A percentile compares a stretch with the other conserved stretches of the same genome.
Conservation (phyloP, 495 filamentous ascomycete genomes). For the Penicillium tannophilum region DNA sequence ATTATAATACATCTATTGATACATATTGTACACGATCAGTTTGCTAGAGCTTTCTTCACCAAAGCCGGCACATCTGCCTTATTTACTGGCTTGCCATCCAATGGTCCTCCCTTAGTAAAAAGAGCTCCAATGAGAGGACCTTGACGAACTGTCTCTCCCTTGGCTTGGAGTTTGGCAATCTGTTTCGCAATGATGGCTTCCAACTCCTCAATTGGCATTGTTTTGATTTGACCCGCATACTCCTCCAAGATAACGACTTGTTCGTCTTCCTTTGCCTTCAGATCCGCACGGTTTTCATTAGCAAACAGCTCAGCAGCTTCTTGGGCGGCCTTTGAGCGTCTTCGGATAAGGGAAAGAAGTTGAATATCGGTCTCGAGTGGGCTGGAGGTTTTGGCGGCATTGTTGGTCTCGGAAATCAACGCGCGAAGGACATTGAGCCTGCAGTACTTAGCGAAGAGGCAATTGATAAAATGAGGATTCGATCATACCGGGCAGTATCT, state of each 20-base stretch:
- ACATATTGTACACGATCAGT: slow-evolving; percentile 19
- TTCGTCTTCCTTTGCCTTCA: slow-evolving; percentile 59
- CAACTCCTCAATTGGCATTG: slow-evolving; percentile 52
- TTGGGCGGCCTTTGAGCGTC: slow-evolving; percentile 50
- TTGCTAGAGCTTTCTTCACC: slow-evolving; percentile 43
- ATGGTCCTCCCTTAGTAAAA: slow-evolving; percentile 46
- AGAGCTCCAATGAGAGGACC: slow-evolving; percentile 53
- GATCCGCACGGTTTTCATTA: slow-evolving; percentile 52
- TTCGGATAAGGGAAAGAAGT: slow-evolving; percentile 59
- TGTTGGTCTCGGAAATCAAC: slow-evolving; percentile 64
- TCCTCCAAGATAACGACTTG: slow-evolving; percentile 58
- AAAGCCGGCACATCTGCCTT: slow-evolving; percentile 49
- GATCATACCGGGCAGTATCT: slow-evolving; percentile 52
- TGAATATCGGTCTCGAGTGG: slow-evolving; percentile 61
- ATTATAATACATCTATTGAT: slow-evolving; percentile 21
- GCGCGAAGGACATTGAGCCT: slow-evolving; percentile 61
- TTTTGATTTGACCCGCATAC: slow-evolving; percentile 57
- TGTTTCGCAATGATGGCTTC: slow-evolving; percentile 44
- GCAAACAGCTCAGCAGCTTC: slow-evolving; percentile 56
- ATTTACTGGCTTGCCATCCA: slow-evolving; percentile 58
- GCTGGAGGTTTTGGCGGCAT: slow-evolving; percentile 58
- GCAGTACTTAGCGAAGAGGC: background rate
- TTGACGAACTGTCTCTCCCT: slow-evolving; percentile 44
- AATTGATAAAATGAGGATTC: background rate
- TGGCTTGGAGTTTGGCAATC: slow-evolving; percentile 44